A percentile compares a stretch with the other conserved stretches of the same genome.
These are phyloP conservation scores for Tetrapisispora nanseiensis DNA, from an alignment of 805 yeast genomes.

Conservation along the genomic window DNA sequence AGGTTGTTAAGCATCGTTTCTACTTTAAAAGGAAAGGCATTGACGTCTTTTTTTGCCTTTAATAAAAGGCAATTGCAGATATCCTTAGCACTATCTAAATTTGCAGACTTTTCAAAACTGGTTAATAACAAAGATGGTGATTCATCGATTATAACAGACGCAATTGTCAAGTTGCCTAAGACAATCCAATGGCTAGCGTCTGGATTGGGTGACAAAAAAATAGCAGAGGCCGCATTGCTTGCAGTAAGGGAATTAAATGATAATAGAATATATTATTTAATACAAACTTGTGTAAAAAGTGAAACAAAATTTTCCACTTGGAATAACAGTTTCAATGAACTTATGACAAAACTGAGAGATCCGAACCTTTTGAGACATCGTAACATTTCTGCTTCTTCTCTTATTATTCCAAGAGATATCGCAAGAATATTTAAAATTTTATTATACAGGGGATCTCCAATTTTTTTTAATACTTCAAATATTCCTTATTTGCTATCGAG, in stretches of 20 bases:
- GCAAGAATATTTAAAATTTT: conserved; percentile 45
- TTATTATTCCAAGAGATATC: conserved; percentile 40
- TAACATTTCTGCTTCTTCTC: conserved; percentile 24
- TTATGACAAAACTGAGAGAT: conserved; percentile 46
- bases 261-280: conserved; percentile 45
- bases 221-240: conserved; percentile 41
- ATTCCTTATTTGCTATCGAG: conserved; percentile 40
- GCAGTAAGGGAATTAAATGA: conserved; percentile 48
- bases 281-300: conserved; percentile 44
- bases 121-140: conserved; percentile 28
- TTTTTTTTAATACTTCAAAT: conserved; percentile 58
- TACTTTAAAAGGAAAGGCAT: conserved; percentile 46
- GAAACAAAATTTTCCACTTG: conserved; percentile 54
- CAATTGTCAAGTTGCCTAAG: conserved; percentile 36
- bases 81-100: conserved; percentile 40
- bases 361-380: conserved; percentile 36
- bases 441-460: conserved; percentile 49
- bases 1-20: conserved; percentile 43
- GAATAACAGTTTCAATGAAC: conserved; percentile 52
- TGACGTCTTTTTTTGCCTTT: conserved; percentile 58
- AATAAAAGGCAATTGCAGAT: conserved; percentile 57
- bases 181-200: conserved; percentile 52
- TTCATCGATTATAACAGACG: conserved; percentile 10
- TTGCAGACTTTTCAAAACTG: conserved; percentile 39
- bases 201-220: conserved; percentile 44